Base-by-base conservation (phyloP, 164 flowering plant species). In the Magnolia officinalis region DNA sequence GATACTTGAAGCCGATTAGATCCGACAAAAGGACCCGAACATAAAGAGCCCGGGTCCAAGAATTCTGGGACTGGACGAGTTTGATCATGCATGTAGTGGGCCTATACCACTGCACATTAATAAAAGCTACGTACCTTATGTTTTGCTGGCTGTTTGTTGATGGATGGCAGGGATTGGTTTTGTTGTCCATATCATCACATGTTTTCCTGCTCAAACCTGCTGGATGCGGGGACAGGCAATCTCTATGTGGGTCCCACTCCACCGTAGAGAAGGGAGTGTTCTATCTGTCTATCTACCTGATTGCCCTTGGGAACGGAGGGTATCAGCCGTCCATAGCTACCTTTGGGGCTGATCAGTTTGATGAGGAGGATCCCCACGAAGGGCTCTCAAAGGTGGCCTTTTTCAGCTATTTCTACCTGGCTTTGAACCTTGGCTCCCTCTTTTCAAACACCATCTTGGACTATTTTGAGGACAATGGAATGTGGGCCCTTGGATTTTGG, bases 401-500 rank as follows among this genome's bases (percentile, higher is more conserved):
- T 76, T 94, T 94, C 77, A 94, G 98, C 87, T 94, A 90, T 85
- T 94, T 94, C 82, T 94, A 92, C 85, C 81, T 94, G 70, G 95
- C 97, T 18, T 55, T 91, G 77, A 94, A 94, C 91, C 90, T 92
- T 50, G 98, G 97, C 2, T 85, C 88, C 13, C 91, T 92, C 72
- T 88, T 92, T 84, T 94, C 98, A 73, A 92, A 92, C 72, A 94
- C 98, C 55, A 78, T 91, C 8, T 72, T 94, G 75, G 91, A 85
- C 0, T 94, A 89, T 78, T 89, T 91, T 67, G 98, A 92, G 83
- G 93, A 92, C 80, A 86, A 84, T 71, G 98, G 98, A 13, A 37
- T 88, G 82, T 94, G 98, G 98, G 90, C 89, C 0, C 80, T 94
- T 0, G 98, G 98, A 8, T 94, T 94, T 75, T 94, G 96, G 97